A percentile compares a stretch with the other conserved stretches of the same genome.
Conservation (phyloP, 1,284 basidiomycete species). For the Sporisorium iseilematis-ciliati region DNA sequence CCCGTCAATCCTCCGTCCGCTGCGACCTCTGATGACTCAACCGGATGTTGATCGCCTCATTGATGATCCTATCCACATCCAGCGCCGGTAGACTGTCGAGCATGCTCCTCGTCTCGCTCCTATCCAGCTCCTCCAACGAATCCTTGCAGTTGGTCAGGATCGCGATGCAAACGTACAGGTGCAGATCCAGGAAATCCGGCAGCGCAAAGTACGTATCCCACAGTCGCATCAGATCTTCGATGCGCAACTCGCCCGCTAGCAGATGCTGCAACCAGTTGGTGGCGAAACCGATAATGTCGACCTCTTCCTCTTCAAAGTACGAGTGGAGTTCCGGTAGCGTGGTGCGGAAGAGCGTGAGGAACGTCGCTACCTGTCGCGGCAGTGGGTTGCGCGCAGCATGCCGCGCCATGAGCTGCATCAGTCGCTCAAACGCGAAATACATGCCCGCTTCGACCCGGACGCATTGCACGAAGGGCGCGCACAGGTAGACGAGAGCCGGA, state of each 20-base stretch:
- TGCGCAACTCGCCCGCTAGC: conserved; percentile 66
- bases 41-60: conserved; percentile 68
- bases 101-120: conserved; percentile 68
- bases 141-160: conserved; percentile 70
- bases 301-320: conserved; percentile 70
- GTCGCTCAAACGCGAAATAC: conserved; percentile 69
- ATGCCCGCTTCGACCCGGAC: conserved; percentile 69
- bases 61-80: conserved; percentile 68
- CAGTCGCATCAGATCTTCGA: conserved; percentile 66
- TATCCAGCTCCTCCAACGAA: conserved; percentile 69
- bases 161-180: conserved; percentile 69
- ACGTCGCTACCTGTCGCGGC: conserved; percentile 64
- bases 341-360: conserved; percentile 67
- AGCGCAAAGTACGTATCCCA: conserved; percentile 70
- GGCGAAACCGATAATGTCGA: conserved; percentile 66
- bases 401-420: conserved; percentile 64
- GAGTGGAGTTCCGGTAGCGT: conserved; percentile 68
- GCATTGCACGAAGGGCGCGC: conserved; percentile 68
- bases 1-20: conserved; percentile 26
- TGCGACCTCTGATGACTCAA: conserved; percentile 59
- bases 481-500: conserved; percentile 67
- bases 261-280: conserved; percentile 68
- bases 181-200: conserved; percentile 66
- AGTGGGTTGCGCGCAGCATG: conserved; percentile 58
- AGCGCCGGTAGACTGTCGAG: conserved; percentile 65